phyloP scores from a whole-genome alignment of 306 rosid species.

The Vachellia collinsii region DNA sequence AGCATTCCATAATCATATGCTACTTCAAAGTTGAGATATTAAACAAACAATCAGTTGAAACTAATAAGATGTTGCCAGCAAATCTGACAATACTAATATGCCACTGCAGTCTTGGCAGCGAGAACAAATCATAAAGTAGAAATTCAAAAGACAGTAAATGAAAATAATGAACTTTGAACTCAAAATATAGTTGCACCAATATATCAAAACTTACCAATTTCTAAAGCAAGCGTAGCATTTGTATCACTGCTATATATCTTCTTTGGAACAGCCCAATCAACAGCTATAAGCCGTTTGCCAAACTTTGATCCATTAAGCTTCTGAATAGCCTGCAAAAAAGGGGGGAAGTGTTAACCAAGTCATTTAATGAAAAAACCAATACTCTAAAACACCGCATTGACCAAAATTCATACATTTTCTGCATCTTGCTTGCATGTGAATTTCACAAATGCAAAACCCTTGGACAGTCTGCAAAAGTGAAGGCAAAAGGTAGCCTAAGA shows the following conservation, averaged over 20 bases:
- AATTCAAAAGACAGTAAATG: no score
- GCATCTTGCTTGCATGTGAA: conserved; percentile 89
- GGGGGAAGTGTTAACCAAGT: conserved; percentile 26
- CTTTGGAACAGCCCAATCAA: conserved; percentile 96
- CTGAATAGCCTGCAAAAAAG: conserved; percentile 70
- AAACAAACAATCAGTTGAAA: no score
- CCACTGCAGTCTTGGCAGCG: no score
- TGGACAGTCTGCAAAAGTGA: conserved; percentile 68
- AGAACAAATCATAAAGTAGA: no score
- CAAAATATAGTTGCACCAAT: conserved; percentile 1
- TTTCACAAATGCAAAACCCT: conserved; percentile 94
- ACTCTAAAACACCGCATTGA: conserved; percentile 29
- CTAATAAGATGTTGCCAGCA: not conserved
- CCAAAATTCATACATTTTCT: conserved; percentile 65
- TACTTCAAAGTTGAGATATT: no score
- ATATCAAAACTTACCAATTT: conserved; percentile 55
- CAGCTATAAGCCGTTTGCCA: conserved; percentile 82
- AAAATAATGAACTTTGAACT: no score
- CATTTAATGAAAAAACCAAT: conserved; percentile 27
- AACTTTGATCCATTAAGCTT: conserved; percentile 76
- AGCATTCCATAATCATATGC: no score
- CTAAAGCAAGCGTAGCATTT: conserved; percentile 52
- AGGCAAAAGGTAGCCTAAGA: conserved; percentile 18
- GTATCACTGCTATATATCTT: conserved; percentile 62
- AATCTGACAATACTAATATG: no score